phyloP scores from a whole-genome alignment of 2,329 filamentous ascomycete species.

The Exophiala dermatitidis region DNA sequence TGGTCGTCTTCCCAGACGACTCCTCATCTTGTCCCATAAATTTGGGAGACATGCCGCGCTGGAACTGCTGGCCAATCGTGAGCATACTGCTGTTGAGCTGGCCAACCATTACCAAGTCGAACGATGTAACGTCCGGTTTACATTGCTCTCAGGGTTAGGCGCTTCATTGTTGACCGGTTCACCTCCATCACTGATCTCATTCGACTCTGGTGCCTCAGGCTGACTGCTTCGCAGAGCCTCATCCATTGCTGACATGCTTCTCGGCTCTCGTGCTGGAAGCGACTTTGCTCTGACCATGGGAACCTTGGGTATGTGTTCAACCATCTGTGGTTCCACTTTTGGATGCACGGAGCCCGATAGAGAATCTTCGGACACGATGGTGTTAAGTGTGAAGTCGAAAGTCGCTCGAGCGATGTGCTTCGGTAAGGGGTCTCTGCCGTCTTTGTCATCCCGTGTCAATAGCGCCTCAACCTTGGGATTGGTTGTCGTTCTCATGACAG shows the following conservation, averaged over 20 bases:
- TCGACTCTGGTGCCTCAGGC: not conserved
- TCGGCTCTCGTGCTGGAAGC: not conserved
- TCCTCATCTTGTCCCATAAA: too few species aligned
- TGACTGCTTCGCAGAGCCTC: not conserved
- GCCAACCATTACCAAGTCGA: not conserved
- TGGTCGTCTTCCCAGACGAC: too few species aligned
- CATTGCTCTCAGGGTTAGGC: not conserved
- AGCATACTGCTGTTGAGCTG: too few species aligned
- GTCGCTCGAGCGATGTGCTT: not conserved
- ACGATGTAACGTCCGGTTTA: not conserved
- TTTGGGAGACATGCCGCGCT: not conserved
- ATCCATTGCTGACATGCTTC: not conserved
- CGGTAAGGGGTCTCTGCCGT: not conserved
- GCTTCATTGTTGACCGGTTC: not conserved
- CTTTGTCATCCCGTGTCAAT: not conserved
- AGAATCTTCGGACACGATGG: not conserved
- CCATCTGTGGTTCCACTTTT: not conserved
- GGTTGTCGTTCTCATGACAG: not conserved
- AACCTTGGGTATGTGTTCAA: not conserved
- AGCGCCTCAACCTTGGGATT: not conserved
- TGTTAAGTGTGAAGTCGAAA: not conserved
- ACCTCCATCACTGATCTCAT: not conserved
- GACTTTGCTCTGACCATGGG: not conserved
- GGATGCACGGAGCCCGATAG: not conserved
- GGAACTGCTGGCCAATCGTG: not conserved